These are phyloP conservation scores for Clavispora carvajalis DNA, from an alignment of 805 yeast genomes.

Conservation along the genomic window DNA sequence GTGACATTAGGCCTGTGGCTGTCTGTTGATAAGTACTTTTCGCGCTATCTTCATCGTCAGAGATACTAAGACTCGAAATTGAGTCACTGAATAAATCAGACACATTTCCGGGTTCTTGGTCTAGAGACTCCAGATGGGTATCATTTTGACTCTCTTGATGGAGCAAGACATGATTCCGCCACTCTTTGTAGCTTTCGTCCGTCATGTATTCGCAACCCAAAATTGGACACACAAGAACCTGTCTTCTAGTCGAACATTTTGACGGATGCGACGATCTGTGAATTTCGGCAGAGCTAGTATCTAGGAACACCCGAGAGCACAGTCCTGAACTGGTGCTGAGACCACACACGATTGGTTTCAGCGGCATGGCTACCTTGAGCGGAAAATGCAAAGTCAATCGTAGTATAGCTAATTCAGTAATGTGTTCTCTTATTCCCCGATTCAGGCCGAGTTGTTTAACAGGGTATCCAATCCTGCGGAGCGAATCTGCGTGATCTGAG, in stretches of 20 bases:
- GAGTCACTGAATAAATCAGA: conserved; percentile 9
- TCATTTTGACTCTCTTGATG: background rate
- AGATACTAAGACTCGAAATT: conserved; percentile 5
- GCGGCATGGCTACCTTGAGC: conserved; percentile 5
- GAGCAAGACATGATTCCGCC: conserved; percentile 5
- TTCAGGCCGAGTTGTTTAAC: conserved; percentile 1
- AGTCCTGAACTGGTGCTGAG: background rate
- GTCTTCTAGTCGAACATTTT: conserved; percentile 25
- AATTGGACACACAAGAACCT: conserved; percentile 33
- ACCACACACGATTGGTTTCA: conserved; percentile 5
- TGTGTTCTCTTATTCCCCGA: background rate
- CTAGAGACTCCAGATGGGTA: background rate
- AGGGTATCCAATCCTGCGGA: conserved; percentile 15
- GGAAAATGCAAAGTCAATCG: conserved; percentile 14
- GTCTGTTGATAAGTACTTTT: no score
- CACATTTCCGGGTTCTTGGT: conserved; percentile 1
- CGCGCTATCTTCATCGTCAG: conserved; percentile 3
- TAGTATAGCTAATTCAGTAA: conserved; percentile 10
- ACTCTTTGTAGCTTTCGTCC: conserved; percentile 17
- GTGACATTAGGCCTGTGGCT: no score
- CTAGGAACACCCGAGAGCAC: conserved; percentile 10
- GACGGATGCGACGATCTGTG: conserved; percentile 16
- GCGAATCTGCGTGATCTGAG: conserved; percentile 6
- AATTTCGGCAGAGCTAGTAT: background rate
- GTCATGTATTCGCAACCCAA: conserved; percentile 38